Conservation (phyloP, 805 yeast genomes). For the Grigorovia transvaalensis region DNA sequence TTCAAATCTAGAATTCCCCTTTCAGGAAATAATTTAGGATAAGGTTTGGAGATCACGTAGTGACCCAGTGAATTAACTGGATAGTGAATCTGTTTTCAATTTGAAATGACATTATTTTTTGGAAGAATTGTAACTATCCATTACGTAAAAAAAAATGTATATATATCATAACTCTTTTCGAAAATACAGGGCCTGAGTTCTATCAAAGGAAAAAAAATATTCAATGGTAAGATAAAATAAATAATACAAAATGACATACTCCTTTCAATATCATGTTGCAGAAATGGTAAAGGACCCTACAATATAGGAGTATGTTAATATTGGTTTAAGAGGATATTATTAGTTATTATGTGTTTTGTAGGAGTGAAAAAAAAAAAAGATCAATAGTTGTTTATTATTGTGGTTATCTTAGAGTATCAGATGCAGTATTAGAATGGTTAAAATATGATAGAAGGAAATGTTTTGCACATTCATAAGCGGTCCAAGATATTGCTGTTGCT, state of each 20-base stretch:
- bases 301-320: neutral
- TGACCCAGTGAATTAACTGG: too few relatives aligned
- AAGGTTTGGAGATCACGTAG: too few relatives aligned
- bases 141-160: too few relatives aligned
- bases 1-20: too few relatives aligned
- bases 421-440: neutral
- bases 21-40: too few relatives aligned
- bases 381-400: neutral
- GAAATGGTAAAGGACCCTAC: neutral
- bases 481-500: conserved; percentile 97
- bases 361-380: neutral
- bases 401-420: neutral
- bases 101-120: too few relatives aligned
- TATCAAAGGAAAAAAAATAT: neutral
- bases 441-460: conserved; percentile 23
- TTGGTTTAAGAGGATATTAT: neutral
- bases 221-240: neutral
- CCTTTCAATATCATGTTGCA: neutral
- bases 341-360: neutral
- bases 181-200: neutral
- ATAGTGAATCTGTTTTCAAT: too few relatives aligned
- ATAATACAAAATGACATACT: neutral
- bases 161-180: too few relatives aligned
- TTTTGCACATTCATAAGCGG: conserved; percentile 96
- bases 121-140: too few relatives aligned